phyloP scores from a whole-genome alignment of 176 grass and related monocot genomes.

The Oryza australiensis region DNA sequence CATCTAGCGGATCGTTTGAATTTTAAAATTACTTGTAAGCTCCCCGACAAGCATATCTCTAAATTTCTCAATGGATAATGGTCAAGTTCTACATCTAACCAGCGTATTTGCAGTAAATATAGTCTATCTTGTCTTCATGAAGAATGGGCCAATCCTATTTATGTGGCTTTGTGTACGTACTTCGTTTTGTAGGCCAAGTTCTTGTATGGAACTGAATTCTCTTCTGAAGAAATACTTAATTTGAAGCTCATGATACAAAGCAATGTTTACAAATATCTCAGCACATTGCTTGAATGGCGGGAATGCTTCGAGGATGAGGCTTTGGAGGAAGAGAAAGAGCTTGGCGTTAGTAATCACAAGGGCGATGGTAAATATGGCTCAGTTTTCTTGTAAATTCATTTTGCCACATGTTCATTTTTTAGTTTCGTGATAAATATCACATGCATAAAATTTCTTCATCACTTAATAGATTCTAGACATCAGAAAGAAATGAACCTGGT shows the following conservation, averaged over 20 bases:
- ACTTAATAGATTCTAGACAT: background rate
- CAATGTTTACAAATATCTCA: conserved; percentile 74
- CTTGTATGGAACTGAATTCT: conserved; percentile 64
- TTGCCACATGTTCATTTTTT: background rate
- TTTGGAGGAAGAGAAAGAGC: conserved; percentile 23
- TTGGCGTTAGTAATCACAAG: conserved; percentile 31
- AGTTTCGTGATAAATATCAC: background rate
- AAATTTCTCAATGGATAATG: background rate
- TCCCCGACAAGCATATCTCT: background rate
- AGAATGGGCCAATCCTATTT: background rate
- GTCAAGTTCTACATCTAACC: background rate
- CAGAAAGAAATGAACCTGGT: background rate
- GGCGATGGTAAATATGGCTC: background rate
- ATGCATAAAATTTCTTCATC: background rate
- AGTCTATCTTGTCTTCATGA: background rate
- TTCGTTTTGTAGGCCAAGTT: conserved; percentile 56
- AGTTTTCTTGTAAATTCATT: background rate
- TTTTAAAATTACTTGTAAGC: background rate
- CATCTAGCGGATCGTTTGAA: background rate
- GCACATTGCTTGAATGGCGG: conserved; percentile 68
- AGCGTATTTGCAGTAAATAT: background rate
- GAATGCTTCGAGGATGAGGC: conserved; percentile 77
- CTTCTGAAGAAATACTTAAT: conserved; percentile 54
- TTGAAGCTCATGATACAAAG: conserved; percentile 82
- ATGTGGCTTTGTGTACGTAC: conserved; percentile 3